Conservation (phyloP, 2,329 filamentous ascomycete species). For the Zymoseptoria passerinii region DNA sequence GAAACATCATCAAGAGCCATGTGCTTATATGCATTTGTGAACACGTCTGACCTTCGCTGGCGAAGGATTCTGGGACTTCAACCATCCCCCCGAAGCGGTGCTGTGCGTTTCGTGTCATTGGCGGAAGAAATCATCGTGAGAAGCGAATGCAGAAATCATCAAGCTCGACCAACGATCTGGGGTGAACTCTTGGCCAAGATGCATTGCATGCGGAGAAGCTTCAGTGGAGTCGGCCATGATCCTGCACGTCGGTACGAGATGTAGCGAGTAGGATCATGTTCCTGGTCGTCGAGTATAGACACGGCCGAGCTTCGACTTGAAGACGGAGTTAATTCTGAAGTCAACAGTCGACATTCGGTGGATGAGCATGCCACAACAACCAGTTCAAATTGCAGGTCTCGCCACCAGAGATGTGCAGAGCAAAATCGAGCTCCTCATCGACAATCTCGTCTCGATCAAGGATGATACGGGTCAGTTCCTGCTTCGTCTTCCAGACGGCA, state of each 20-base stretch:
- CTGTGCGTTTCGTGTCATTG: background rate
- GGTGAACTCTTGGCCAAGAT: too few relatives aligned
- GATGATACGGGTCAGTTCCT: slow-evolving; percentile 69
- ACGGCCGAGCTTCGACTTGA: too few relatives aligned
- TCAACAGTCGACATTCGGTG: too few relatives aligned
- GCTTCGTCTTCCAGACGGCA: slow-evolving; percentile 60
- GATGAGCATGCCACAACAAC: slow-evolving; percentile 32
- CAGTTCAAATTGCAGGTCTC: slow-evolving; percentile 30
- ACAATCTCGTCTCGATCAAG: slow-evolving; percentile 68
- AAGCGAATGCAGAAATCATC: too few relatives aligned
- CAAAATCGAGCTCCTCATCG: slow-evolving; percentile 59
- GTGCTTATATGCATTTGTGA: background rate
- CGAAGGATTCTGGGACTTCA: background rate
- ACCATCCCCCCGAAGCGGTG: background rate
- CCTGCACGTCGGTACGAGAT: background rate
- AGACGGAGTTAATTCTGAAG: too few relatives aligned
- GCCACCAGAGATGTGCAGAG: slow-evolving; percentile 39
- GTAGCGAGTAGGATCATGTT: slow-evolving; percentile 3
- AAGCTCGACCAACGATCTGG: too few relatives aligned
- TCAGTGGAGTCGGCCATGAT: background rate
- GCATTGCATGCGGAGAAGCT: slow-evolving; percentile 7
- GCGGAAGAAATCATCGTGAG: background rate
- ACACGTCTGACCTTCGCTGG: background rate
- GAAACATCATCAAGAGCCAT: too few relatives aligned
- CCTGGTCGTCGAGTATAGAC: too few relatives aligned